Evolutionary conservation across 331 rosid species (phyloP).

Genomic region (Pyrus hybrid): DNA sequence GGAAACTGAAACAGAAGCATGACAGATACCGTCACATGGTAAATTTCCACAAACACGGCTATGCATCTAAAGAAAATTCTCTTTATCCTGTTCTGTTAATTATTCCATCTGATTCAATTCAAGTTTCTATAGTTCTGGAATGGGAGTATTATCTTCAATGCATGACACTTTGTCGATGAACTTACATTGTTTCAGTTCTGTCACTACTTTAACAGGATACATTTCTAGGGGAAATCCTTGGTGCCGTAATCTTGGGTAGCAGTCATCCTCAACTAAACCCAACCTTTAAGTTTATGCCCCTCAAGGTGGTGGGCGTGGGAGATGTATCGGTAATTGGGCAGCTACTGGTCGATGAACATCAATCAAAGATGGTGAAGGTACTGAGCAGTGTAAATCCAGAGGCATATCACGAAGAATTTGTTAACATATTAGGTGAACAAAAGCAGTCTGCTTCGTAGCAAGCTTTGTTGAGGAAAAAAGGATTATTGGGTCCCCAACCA

Average conservation of each 20-base stretch:
- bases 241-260: conserved; percentile 38
- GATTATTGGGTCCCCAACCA: conserved; percentile 36
- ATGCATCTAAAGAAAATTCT: background rate
- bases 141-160: background rate
- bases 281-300: conserved; percentile 28
- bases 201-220: conserved; percentile 38
- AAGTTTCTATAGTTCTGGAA: background rate
- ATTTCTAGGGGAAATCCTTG: conserved; percentile 65
- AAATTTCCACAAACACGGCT: background rate
- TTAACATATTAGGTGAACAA: conserved; percentile 31
- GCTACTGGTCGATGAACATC: conserved; percentile 31
- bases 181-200: background rate
- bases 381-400: conserved; percentile 35
- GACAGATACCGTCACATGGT: conserved; percentile 65
- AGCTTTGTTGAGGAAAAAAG: conserved; percentile 48
- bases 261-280: conserved; percentile 17
- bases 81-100: background rate
- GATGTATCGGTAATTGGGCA: conserved; percentile 47
- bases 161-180: background rate
- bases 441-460: conserved; percentile 43
- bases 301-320: conserved; percentile 44
- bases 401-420: conserved; percentile 36
- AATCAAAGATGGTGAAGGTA: conserved; percentile 45
- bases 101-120: background rate
- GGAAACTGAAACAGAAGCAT: conserved; percentile 30